phyloP scores from a whole-genome alignment of 176 grass and related monocot species.

The Echinochloa phyllopogon region DNA sequence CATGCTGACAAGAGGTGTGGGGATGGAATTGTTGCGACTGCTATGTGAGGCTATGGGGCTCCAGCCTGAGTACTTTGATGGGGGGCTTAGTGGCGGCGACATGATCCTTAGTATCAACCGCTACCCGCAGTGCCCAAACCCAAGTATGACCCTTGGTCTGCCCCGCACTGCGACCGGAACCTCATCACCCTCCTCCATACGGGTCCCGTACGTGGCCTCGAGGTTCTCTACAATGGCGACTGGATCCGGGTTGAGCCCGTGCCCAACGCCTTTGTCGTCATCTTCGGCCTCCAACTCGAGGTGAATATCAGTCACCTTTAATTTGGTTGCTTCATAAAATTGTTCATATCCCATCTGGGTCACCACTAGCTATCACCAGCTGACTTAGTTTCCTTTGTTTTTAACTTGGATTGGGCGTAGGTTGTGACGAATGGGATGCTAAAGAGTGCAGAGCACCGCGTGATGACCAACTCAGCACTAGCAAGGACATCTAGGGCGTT shows the following conservation, averaged over 20 bases:
- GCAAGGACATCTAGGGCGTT: neutral
- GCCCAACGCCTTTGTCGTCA: constrained; percentile 51
- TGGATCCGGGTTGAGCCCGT: neutral
- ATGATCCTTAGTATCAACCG: constrained; percentile 34
- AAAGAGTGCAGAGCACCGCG: constrained; percentile 6
- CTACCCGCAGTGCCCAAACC: constrained; percentile 42
- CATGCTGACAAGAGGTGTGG: constrained; percentile 35
- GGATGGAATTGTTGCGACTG: constrained; percentile 47
- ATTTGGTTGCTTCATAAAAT: no score
- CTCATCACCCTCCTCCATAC: neutral
- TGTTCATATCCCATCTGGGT: no score
- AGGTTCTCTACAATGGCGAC: neutral
- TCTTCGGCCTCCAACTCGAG: constrained; percentile 7
- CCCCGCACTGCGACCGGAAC: neutral
- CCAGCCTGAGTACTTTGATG: constrained; percentile 50
- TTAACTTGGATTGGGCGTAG: no score
- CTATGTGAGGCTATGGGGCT: constrained; percentile 52
- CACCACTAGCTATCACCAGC: no score
- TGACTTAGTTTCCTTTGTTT: no score
- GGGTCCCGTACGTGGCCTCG: neutral
- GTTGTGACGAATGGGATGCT: constrained; percentile 1
- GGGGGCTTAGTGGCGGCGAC: constrained; percentile 32
- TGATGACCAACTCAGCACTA: neutral
- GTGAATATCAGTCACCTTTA: neutral
- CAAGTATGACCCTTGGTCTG: constrained; percentile 24